Evolutionary conservation across 148 eudicot species (phyloP), one percentile per base, ranked within the genome.

Genomic region (Camellia granthamiana): DNA sequence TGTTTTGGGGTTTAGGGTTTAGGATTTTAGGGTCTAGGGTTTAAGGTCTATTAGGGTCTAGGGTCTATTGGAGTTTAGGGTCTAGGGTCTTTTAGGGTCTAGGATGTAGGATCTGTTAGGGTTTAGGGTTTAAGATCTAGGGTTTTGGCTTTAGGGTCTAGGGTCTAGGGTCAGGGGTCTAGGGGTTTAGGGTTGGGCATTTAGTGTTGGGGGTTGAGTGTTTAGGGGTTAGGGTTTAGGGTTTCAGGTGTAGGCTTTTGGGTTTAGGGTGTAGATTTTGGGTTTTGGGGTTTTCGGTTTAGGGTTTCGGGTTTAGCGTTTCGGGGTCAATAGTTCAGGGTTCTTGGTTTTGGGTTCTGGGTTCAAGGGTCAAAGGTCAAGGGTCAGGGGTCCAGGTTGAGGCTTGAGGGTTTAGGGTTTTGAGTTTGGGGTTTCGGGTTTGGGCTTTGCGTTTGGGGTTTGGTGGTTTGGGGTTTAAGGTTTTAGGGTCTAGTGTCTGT

Each of bases 401-500:
- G 23, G 23, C 0, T 68, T 68, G 4, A 41, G 49, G 49, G 49
- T 68, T 68, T 41, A 42, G 72, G 72, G 49, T 68, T 68, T 68
- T 41, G 72, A 49, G 51, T 68, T 68, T 21, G 13, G 72, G 72
- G 72, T 68, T 68, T 68, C 8, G 72, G 51, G 72, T 68, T 68
- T 68, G 1, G 72, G 72, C 49, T 68, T 68, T 68, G 9, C 49
- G 72, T 47, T 68, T 68, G 41, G 1, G 72, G 72, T 16, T 68
- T 68, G 6, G 9, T 49, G 72, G 72, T 68, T 68, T 68, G 42
- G 72, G 51, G 72, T 68, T 68, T 68, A 68, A 49, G 72, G 72
- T 23, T 68, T 68, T 68, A 41, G 72, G 72, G 72, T 68, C 42
- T 68, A 41, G 72, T 51, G 72, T 68, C 42, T 68, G 42, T 23